These are phyloP conservation scores for Trichoderma semiorbis DNA, from an alignment of 2,329 filamentous ascomycete species.

Conservation along the genomic window DNA sequence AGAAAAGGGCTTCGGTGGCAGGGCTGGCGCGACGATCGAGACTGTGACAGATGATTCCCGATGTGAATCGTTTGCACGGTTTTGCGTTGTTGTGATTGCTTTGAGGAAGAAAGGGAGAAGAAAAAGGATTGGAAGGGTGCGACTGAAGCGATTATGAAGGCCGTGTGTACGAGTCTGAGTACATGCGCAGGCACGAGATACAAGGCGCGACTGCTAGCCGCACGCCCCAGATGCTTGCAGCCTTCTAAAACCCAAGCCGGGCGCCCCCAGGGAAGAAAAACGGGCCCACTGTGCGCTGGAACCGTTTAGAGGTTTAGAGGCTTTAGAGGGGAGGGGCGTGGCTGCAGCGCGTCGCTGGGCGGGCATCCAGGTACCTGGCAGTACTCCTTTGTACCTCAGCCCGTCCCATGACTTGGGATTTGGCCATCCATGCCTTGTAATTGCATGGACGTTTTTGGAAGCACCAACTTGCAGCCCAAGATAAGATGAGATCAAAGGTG, in stretches of 20 bases:
- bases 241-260: constrained; percentile 11
- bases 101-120: constrained; percentile 37
- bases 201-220: constrained; percentile 13
- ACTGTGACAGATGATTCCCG: constrained; percentile 60
- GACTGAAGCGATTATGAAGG: constrained; percentile 26
- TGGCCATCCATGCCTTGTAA: background rate
- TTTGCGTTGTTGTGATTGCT: constrained; percentile 50
- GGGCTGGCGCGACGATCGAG: constrained; percentile 56
- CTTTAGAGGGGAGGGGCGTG: constrained; percentile 4
- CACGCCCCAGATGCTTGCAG: constrained; percentile 13
- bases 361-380: constrained; percentile 1
- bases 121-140: constrained; percentile 30
- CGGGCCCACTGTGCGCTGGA: background rate
- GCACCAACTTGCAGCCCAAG: background rate
- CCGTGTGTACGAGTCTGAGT: background rate
- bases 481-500: background rate
- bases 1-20: constrained; percentile 28
- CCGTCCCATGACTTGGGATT: constrained; percentile 1
- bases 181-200: constrained; percentile 12
- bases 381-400: constrained; percentile 5
- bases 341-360: background rate
- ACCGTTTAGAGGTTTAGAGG: background rate
- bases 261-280: background rate
- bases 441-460: background rate
- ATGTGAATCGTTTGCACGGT: constrained; percentile 48